Conservation (phyloP, 306 rosid species). For the Canavalia gladiata region DNA sequence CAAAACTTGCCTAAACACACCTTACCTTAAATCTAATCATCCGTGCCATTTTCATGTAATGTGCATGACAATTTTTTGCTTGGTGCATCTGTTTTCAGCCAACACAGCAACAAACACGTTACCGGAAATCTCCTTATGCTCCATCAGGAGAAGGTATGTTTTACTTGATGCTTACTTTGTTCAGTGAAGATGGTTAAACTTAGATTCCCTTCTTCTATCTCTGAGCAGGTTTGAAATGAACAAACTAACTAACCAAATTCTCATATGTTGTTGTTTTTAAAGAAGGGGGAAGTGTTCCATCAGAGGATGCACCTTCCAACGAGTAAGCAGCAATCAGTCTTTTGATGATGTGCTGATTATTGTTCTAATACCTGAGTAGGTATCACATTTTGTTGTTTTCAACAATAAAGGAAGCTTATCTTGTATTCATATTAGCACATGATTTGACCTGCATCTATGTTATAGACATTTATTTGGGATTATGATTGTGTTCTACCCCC, state of each 20-base stretch:
- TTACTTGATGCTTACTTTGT: constrained; percentile 7
- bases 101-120: constrained; percentile 93
- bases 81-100: constrained; percentile 66
- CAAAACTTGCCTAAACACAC: background rate
- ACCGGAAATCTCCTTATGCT: constrained; percentile 92
- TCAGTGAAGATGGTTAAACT: constrained; percentile 13
- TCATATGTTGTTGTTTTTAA: constrained; percentile 29
- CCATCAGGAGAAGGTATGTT: constrained; percentile 86
- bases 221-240: constrained; percentile 24
- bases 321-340: constrained; percentile 61
- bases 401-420: constrained; percentile 54
- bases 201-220: background rate
- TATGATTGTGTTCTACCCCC: constrained; percentile 20
- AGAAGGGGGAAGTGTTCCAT: constrained; percentile 77
- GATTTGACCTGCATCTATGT: constrained; percentile 46
- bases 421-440: constrained; percentile 52
- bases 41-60: constrained; percentile 5
- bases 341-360: constrained; percentile 53
- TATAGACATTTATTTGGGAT: constrained; percentile 44
- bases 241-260: background rate
- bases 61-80: constrained; percentile 18
- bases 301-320: constrained; percentile 67
- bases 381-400: constrained; percentile 53
- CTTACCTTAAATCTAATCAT: background rate
- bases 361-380: constrained; percentile 58